These are phyloP conservation scores for Trichophyton simii DNA, from an alignment of 2,329 filamentous ascomycete genomes.

Conservation along the genomic window DNA sequence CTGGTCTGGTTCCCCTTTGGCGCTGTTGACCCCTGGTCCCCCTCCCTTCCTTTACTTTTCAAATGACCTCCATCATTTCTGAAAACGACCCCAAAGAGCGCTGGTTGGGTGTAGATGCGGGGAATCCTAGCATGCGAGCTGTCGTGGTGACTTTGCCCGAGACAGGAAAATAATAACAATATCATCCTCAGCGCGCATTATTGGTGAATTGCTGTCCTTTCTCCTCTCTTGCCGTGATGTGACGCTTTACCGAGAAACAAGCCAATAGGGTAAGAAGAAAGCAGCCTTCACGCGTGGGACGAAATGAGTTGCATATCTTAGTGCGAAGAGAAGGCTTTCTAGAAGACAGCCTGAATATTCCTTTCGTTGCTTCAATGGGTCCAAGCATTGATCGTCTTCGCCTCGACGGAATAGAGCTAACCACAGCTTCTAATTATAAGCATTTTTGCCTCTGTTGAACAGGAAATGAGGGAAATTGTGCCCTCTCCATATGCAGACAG, in stretches of 20 bases:
- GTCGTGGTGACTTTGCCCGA: background rate
- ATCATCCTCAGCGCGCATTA: background rate
- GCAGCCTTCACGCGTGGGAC: background rate
- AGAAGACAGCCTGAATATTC: background rate
- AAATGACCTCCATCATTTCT: background rate
- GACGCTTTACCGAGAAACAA: background rate
- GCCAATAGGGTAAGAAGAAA: background rate
- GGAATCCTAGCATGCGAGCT: background rate
- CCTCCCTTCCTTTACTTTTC: background rate
- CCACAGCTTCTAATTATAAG: background rate
- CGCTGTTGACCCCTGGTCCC: background rate
- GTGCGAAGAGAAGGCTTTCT: background rate
- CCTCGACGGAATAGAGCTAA: background rate
- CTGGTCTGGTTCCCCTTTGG: background rate
- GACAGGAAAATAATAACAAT: background rate
- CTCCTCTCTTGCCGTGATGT: background rate
- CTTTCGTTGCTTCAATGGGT: background rate
- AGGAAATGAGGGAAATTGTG: background rate
- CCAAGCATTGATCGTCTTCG: background rate
- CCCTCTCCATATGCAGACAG: background rate
- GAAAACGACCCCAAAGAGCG: background rate
- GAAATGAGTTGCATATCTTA: background rate
- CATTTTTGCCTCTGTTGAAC: background rate
- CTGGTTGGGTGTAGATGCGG: background rate
- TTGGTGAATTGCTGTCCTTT: background rate